Conservation (phyloP, 768 basidiomycete genomes). For the Calocybe indica region DNA sequence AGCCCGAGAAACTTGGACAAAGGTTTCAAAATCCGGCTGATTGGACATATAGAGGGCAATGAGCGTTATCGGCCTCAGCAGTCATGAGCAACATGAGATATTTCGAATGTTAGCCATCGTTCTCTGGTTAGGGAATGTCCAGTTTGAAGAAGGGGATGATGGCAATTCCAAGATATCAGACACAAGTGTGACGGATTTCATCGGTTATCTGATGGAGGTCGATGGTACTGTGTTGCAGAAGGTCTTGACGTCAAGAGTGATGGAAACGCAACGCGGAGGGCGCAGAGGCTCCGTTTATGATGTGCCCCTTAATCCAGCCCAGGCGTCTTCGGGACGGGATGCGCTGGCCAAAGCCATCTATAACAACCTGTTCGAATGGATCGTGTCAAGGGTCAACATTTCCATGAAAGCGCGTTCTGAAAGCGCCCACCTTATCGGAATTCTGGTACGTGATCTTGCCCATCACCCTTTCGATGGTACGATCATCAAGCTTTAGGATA, state of each 20-base stretch:
- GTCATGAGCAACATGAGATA: slow-evolving; percentile 85
- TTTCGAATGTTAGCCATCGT: slow-evolving; percentile 88
- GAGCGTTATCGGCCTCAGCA: slow-evolving; percentile 84
- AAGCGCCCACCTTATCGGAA: slow-evolving; percentile 82
- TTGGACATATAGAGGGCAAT: slow-evolving; percentile 69
- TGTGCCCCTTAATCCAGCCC: slow-evolving; percentile 89
- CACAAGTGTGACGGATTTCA: slow-evolving; percentile 87
- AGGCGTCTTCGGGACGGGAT: slow-evolving; percentile 84
- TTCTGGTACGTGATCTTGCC: slow-evolving; percentile 50
- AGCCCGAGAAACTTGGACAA: slow-evolving; percentile 17
- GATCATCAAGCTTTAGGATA: slow-evolving; percentile 54
- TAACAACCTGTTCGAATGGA: slow-evolving; percentile 99
- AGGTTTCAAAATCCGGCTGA: slow-evolving; percentile 3
- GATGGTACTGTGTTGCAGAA: slow-evolving; percentile 79
- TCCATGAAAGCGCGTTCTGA: slow-evolving; percentile 88
- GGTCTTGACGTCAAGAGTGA: slow-evolving; percentile 73
- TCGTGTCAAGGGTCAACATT: slow-evolving; percentile 90
- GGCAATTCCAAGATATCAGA: slow-evolving; percentile 83
- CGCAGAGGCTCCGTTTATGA: slow-evolving; percentile 95
- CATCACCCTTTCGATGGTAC: slow-evolving; percentile 1
- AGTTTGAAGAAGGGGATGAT: slow-evolving; percentile 83
- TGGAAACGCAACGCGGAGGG: slow-evolving; percentile 93
- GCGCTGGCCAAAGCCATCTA: slow-evolving; percentile 95
- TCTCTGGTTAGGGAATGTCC: slow-evolving; percentile 95
- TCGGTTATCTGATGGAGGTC: slow-evolving; percentile 90